Evolutionary conservation across 2,329 filamentous ascomycete genomes (phyloP).

Genomic region (Sphaerostilbella broomeana): DNA sequence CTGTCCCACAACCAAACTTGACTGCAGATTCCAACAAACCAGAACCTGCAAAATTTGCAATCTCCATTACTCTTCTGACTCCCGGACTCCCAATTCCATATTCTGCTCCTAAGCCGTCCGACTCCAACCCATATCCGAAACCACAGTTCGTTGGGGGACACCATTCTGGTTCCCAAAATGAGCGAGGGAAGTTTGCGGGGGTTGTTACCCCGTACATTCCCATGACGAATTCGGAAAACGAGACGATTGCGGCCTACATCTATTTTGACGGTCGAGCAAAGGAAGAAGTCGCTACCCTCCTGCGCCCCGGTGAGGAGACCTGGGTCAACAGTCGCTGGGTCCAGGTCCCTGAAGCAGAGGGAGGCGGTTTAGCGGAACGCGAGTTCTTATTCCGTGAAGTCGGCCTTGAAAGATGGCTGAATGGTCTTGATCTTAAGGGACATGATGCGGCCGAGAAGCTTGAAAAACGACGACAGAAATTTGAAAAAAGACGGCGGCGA

Average conservation of each 20-base stretch:
- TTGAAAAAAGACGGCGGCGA: constrained; percentile 60
- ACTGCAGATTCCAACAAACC: constrained; percentile 58
- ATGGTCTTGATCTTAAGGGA: constrained; percentile 89
- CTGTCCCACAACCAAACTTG: constrained; percentile 82
- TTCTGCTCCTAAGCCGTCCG: constrained; percentile 74
- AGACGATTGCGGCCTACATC: constrained; percentile 97
- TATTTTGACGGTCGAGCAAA: constrained; percentile 96
- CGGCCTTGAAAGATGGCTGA: constrained; percentile 91
- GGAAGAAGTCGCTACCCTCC: constrained; percentile 91
- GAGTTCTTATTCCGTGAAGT: constrained; percentile 98
- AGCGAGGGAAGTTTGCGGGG: constrained; percentile 42
- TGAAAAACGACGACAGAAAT: constrained; percentile 80
- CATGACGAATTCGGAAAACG: constrained; percentile 85
- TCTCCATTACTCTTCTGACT: constrained; percentile 92
- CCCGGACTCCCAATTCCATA: constrained; percentile 86
- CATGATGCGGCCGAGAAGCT: constrained; percentile 85
- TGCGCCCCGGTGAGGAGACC: constrained; percentile 90
- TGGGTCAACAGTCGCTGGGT: constrained; percentile 99
- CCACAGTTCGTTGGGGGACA: constrained; percentile 74
- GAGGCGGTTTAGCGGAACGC: constrained; percentile 87
- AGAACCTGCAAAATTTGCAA: constrained; percentile 93
- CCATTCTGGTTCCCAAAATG: constrained; percentile 43
- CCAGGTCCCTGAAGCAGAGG: constrained; percentile 82
- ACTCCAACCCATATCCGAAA: constrained; percentile 71
- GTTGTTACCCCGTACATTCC: constrained; percentile 81